Conservation (phyloP, 1,284 basidiomycete species). For the Omphalotus olearius region DNA sequence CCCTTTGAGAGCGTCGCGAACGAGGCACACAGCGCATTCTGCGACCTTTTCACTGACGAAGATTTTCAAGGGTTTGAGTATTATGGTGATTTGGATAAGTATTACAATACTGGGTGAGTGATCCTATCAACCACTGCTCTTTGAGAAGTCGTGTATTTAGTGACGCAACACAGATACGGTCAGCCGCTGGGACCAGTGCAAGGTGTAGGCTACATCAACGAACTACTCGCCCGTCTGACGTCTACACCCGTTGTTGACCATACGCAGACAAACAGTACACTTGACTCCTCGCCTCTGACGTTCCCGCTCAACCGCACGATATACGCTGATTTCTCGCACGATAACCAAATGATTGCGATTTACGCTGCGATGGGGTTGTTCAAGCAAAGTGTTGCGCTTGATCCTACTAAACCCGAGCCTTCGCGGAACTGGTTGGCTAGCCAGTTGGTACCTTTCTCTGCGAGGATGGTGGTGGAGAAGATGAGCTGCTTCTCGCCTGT, state of each 20-base stretch:
- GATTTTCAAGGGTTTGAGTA: slow-evolving; percentile 71
- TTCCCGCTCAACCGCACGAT: slow-evolving; percentile 70
- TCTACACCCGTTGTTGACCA: slow-evolving; percentile 54
- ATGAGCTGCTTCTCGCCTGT: slow-evolving; percentile 34
- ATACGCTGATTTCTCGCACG: slow-evolving; percentile 80
- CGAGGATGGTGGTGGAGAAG: slow-evolving; percentile 60
- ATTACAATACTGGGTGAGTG: slow-evolving; percentile 67
- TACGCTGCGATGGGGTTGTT: slow-evolving; percentile 74
- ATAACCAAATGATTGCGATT: slow-evolving; percentile 51
- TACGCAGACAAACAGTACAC: slow-evolving; percentile 79
- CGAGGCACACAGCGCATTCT: slow-evolving; percentile 61
- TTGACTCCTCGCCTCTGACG: slow-evolving; percentile 58
- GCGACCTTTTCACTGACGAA: slow-evolving; percentile 52
- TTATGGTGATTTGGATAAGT: slow-evolving; percentile 71
- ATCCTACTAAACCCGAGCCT: slow-evolving; percentile 36
- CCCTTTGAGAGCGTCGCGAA: slow-evolving; percentile 68
- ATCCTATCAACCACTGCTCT: neutral
- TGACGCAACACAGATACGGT: slow-evolving; percentile 46
- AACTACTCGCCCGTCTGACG: slow-evolving; percentile 78
- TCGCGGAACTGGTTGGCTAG: slow-evolving; percentile 53
- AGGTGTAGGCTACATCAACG: slow-evolving; percentile 81
- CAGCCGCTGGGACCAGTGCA: slow-evolving; percentile 65
- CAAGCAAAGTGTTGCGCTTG: slow-evolving; percentile 31
- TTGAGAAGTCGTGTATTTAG: neutral
- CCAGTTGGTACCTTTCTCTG: slow-evolving; percentile 63